Percentiles rank a stretch among this genome's conserved stretches.
These are phyloP conservation scores for Alopecurus myosuroides DNA, from an alignment of 176 grass and related monocot species.

Conservation along the genomic window DNA sequence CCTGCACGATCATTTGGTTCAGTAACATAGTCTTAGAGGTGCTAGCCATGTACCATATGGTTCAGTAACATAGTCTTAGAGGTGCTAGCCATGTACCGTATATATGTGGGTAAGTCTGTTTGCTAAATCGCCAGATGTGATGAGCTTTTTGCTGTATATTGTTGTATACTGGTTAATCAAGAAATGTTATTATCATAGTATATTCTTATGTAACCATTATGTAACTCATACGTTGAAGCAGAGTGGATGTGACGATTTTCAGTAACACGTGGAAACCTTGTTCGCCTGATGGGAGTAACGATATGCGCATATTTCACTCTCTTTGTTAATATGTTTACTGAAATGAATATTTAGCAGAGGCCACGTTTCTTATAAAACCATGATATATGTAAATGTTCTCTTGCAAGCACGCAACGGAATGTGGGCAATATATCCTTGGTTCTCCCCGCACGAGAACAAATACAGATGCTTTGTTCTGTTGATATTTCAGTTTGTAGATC, in stretches of 20 bases:
- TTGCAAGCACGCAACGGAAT: not conserved
- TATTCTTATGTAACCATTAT: not conserved
- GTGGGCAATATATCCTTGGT: not conserved
- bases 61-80: too few relatives aligned
- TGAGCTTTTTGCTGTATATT: conserved; percentile 5
- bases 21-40: not conserved
- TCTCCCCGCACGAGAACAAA: not conserved
- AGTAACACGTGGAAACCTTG: not conserved
- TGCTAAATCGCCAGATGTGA: not conserved
- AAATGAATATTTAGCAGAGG: not conserved
- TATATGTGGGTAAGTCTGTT: conserved; percentile 13
- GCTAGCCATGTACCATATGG: conserved; percentile 14
- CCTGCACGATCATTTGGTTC: not conserved
- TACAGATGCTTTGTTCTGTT: not conserved
- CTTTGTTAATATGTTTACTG: not conserved
- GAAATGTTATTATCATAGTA: not conserved
- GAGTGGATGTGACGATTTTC: not conserved
- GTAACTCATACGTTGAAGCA: not conserved
- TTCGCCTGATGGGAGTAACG: not conserved
- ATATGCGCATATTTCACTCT: not conserved
- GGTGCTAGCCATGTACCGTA: conserved; percentile 11
- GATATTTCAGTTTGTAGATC: not conserved
- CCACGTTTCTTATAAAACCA: not conserved
- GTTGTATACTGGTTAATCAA: not conserved
- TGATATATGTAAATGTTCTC: too few relatives aligned